Conservation (phyloP, 768 basidiomycete species). For the Kwoniella newhampshirensis region DNA sequence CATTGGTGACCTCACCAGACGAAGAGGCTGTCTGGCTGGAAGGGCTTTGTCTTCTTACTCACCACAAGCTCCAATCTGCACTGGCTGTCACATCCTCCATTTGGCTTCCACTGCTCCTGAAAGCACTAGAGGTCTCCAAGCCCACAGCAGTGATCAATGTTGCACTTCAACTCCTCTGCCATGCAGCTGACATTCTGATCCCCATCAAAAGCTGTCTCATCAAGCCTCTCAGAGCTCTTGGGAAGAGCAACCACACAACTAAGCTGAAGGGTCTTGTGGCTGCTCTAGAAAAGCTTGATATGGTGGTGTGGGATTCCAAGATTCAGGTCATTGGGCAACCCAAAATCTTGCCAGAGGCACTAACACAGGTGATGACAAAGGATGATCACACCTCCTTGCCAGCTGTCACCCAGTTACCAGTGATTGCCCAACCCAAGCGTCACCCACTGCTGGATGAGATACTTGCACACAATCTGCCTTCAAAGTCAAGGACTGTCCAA, state of each 20-base stretch:
- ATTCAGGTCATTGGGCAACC: constrained; percentile 13
- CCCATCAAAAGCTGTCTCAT: constrained; percentile 44
- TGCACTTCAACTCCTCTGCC: constrained; percentile 25
- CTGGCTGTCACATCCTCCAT: constrained; percentile 39
- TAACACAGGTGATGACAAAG: not conserved
- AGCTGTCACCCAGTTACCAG: not conserved
- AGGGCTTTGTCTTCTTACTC: constrained; percentile 34
- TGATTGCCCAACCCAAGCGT: constrained; percentile 8
- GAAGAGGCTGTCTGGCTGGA: constrained; percentile 40
- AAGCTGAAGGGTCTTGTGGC: constrained; percentile 15
- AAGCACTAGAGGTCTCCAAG: constrained; percentile 29
- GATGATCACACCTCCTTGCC: constrained; percentile 14
- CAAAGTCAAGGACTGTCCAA: constrained; percentile 24
- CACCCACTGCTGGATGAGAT: constrained; percentile 40
- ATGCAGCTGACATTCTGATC: constrained; percentile 30
- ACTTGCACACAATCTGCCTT: constrained; percentile 32
- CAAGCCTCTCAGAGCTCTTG: constrained; percentile 35
- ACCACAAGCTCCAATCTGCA: constrained; percentile 32
- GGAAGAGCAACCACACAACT: constrained; percentile 8
- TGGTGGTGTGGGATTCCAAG: constrained; percentile 19
- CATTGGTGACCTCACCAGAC: constrained; percentile 32
- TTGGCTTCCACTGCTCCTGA: constrained; percentile 43
- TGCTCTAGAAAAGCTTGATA: constrained; percentile 10
- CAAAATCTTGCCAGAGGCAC: constrained; percentile 1
- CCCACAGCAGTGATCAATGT: constrained; percentile 26